Conservation (phyloP, 148 eudicot species). For the Persicaria tinctoria region DNA sequence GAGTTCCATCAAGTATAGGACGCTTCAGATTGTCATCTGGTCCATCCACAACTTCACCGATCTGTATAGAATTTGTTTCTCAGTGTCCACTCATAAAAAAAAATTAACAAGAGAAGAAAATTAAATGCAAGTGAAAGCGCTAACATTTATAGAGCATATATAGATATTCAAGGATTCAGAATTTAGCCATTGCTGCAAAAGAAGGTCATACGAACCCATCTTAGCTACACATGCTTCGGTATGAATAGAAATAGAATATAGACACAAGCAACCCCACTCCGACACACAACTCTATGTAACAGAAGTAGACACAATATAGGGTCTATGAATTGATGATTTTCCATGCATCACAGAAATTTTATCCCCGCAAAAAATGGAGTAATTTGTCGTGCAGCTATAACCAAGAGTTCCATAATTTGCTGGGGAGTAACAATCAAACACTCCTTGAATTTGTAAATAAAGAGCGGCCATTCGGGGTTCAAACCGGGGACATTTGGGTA, state of each 20-base stretch:
- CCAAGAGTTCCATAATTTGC: background rate
- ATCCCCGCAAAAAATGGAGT: background rate
- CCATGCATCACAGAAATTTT: background rate
- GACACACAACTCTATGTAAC: background rate
- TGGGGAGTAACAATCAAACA: too few species aligned
- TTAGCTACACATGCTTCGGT: too few species aligned
- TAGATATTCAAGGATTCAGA: background rate
- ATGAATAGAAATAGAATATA: too few species aligned
- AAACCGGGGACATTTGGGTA: too few species aligned
- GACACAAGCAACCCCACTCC: background rate
- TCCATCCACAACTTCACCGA: slow-evolving; percentile 98
- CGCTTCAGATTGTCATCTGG: slow-evolving; percentile 71
- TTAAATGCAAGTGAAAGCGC: background rate
- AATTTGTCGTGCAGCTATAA: background rate
- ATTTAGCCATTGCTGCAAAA: background rate
- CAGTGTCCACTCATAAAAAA: background rate
- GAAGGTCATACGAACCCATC: background rate
- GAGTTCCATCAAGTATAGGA: slow-evolving; percentile 60
- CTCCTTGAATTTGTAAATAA: too few species aligned
- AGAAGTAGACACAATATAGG: background rate
- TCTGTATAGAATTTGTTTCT: slow-evolving; percentile 28
- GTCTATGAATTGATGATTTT: background rate
- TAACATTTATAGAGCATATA: background rate
- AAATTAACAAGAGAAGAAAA: background rate
- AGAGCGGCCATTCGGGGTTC: too few species aligned